These are phyloP conservation scores for Fraxinus americana DNA, from an alignment of 257 asterid species.

Conservation along the genomic window DNA sequence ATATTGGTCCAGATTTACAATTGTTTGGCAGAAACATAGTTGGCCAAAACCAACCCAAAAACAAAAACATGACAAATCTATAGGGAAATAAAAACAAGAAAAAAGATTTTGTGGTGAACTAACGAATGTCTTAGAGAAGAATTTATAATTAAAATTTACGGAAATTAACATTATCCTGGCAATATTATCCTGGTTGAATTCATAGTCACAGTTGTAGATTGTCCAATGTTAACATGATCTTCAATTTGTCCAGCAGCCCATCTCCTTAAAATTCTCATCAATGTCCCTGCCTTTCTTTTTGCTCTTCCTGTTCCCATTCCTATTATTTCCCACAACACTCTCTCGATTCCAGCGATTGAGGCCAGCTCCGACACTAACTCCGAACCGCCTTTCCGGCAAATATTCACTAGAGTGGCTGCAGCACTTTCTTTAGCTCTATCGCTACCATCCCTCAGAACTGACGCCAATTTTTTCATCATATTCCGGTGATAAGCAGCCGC, in stretches of 20 bases:
- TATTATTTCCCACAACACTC: conserved; percentile 81
- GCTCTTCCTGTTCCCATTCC: conserved; percentile 79
- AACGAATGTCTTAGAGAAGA: conserved; percentile 16
- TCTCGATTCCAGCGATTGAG: conserved; percentile 60
- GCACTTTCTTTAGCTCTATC: conserved; percentile 72
- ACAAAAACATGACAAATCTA: conserved; percentile 19
- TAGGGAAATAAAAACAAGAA: not conserved
- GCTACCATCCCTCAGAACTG: conserved; percentile 64
- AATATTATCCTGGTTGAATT: conserved; percentile 53
- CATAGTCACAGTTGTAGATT: conserved; percentile 44
- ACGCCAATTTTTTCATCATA: conserved; percentile 47
- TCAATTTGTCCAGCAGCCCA: conserved; percentile 82
- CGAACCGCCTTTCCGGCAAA: conserved; percentile 79
- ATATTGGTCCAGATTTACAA: conserved; percentile 13
- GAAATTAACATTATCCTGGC: conserved; percentile 38
- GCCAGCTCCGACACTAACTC: conserved; percentile 76
- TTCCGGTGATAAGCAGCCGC: conserved; percentile 50
- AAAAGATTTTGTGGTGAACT: not conserved
- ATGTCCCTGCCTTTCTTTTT: conserved; percentile 71
- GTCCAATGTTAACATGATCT: conserved; percentile 35
- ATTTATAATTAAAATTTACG: not conserved
- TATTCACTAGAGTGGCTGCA: conserved; percentile 69
- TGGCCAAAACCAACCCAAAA: conserved; percentile 3
- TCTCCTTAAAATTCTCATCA: conserved; percentile 80
- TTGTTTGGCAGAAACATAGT: conserved; percentile 3